Percentiles rank a stretch among this genome's conserved stretches.
Evolutionary conservation across 2,329 filamentous ascomycete species (phyloP).

Genomic region (Penicillium sp.): DNA sequence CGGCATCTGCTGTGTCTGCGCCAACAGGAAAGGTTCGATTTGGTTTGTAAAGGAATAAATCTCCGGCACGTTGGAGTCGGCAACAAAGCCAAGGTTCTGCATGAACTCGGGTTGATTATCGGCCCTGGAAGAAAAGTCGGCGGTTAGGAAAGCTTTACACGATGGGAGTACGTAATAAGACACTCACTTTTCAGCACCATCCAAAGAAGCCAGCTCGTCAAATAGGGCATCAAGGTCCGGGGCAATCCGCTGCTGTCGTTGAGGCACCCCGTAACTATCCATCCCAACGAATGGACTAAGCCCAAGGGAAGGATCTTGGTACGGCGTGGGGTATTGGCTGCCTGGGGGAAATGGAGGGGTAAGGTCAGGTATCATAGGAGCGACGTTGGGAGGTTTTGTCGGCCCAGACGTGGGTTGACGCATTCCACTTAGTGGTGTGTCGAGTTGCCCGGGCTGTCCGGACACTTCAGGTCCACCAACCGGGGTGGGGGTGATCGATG

Average conservation of each 20-base stretch:
- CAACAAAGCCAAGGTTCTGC: constrained; percentile 43
- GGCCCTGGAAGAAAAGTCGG: constrained; percentile 21
- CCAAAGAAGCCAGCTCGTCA: constrained; percentile 62
- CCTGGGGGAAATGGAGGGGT: constrained; percentile 26
- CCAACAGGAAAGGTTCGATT: constrained; percentile 38
- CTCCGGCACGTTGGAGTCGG: constrained; percentile 42
- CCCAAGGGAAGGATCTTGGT: constrained; percentile 33
- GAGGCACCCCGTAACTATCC: constrained; percentile 32
- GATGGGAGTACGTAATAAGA: not conserved
- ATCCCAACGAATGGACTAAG: constrained; percentile 35
- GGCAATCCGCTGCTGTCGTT: constrained; percentile 35
- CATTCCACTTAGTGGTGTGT: constrained; percentile 17
- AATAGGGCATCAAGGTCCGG: constrained; percentile 56
- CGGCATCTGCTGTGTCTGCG: constrained; percentile 34
- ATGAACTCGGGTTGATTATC: constrained; percentile 44
- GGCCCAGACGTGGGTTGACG: constrained; percentile 21
- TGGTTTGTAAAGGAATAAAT: constrained; percentile 40
- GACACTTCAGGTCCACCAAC: constrained; percentile 26
- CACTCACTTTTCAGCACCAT: constrained; percentile 54
- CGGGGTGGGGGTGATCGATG: constrained; percentile 32
- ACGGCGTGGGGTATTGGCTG: constrained; percentile 31
- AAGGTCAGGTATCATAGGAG: constrained; percentile 27
- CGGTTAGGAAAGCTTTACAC: not conserved
- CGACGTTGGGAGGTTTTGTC: constrained; percentile 23
- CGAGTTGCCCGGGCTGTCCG: constrained; percentile 22